Evolutionary conservation across 345 rosid species (phyloP), one percentile per base, ranked within the genome.

Genomic region (Schrenkiella parvula): DNA sequence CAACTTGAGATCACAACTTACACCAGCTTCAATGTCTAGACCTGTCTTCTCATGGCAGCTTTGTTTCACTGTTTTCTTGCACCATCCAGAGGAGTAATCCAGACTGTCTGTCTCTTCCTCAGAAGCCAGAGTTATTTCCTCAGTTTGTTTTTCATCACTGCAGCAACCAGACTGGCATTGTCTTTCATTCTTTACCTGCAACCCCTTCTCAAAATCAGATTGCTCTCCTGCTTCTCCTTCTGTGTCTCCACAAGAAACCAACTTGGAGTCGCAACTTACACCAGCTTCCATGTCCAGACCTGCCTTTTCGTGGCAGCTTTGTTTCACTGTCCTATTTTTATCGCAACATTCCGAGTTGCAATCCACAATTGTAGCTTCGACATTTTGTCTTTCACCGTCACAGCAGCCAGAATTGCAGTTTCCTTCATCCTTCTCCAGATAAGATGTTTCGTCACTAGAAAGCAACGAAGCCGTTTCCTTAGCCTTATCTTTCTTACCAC

Each of bases 401-500:
- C 59, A 70, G 43, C 52, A 61, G 5, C 75, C 50, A 50, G 75
- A 17, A 47, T 61, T 61, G 41, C 41, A 61, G 61, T 7, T 48
- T 18, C 26, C 53, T 18, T 60, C 53, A 25, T 34, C 23, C 46
- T 67, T 23, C 34, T 61, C 42, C 17, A 3, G 15, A 26, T 25
- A 47, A 65, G 54, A 38, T 58, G 52, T 13, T 7, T 38, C 42
- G 25, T 63, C 46, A 39, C 4, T 61, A 38, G 43, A 8, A 41
- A 51, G 8, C 35, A 53, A 9, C 59, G 60, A 15, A 32, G 8
- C 1, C 55, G 34, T 32, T 68, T 68, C 79, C 64, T 23, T 52
- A 60, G 12, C 74, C 44, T 25, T 75, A 7, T 61, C 70, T 48
- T 64, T 57, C 18, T 26, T 10, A 2, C 70, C 76, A 54, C 80